A percentile compares a stretch with the other conserved stretches of the same genome.
Evolutionary conservation across 2,329 filamentous ascomycete genomes (phyloP).

Genomic region (Ambrosiella beaveri): DNA sequence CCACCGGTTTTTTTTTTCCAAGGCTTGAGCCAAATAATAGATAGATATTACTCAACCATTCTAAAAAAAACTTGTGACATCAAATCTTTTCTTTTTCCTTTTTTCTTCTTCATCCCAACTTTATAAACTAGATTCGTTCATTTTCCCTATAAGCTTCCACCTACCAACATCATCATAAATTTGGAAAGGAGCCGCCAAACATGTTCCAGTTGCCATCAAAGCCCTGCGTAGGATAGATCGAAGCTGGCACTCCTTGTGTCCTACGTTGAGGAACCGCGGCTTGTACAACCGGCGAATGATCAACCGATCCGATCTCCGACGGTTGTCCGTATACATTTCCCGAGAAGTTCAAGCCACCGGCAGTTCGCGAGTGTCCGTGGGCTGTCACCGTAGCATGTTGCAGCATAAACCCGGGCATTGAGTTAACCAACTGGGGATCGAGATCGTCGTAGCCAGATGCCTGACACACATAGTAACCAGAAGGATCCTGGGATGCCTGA

Average conservation of each 20-base stretch:
- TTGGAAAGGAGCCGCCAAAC: conserved; percentile 28
- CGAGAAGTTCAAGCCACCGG: not conserved
- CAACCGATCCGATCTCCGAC: not conserved
- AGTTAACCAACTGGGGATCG: conserved; percentile 55
- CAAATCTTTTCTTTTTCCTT: no score
- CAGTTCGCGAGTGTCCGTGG: not conserved
- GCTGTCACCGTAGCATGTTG: conserved; percentile 20
- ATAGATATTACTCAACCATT: no score
- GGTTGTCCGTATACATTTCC: conserved; percentile 3
- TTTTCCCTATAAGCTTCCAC: no score
- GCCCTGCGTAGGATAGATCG: conserved; percentile 31
- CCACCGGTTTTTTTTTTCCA: no score
- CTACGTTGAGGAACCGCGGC: not conserved
- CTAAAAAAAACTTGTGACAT: no score
- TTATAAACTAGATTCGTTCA: no score
- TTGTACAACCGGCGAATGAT: not conserved
- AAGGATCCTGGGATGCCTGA: conserved; percentile 23
- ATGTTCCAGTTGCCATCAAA: conserved; percentile 31
- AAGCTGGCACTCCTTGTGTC: conserved; percentile 19
- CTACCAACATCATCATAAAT: conserved; percentile 21
- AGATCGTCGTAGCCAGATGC: conserved; percentile 37
- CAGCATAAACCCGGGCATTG: conserved; percentile 50
- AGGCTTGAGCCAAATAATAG: no score
- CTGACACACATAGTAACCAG: conserved; percentile 17
- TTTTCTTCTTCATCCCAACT: no score